A percentile compares a stretch with the other conserved stretches of the same genome.
These are phyloP conservation scores for Triticum timopheevii DNA, from an alignment of 176 grass and related monocot species.

Conservation along the genomic window DNA sequence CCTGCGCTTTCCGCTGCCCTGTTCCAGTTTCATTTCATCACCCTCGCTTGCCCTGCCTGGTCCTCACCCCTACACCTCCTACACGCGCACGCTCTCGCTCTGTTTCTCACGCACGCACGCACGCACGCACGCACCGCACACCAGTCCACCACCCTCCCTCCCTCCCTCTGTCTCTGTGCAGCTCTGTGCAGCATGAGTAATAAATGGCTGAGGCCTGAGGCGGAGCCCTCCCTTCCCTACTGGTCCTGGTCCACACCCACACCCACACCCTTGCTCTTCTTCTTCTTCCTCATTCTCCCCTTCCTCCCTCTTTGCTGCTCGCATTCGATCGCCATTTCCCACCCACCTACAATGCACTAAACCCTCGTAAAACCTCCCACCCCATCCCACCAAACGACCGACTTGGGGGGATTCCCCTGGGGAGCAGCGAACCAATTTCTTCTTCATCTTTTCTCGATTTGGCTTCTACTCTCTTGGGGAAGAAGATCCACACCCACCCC, in stretches of 20 bases:
- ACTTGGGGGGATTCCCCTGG: background rate
- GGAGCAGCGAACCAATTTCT: background rate
- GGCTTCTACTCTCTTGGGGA: background rate
- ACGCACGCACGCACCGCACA: background rate
- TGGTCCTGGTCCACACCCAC: background rate
- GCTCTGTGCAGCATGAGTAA: conserved; percentile 40
- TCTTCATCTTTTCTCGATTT: background rate
- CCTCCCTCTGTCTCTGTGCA: conserved; percentile 11
- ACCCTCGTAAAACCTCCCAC: conserved; percentile 43
- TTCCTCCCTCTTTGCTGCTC: background rate
- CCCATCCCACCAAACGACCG: background rate
- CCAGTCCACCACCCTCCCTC: background rate
- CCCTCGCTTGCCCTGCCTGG: background rate
- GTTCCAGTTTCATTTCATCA: conserved; percentile 37
- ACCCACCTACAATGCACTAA: background rate
- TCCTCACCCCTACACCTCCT: background rate
- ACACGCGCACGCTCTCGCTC: conserved; percentile 8
- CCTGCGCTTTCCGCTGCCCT: conserved; percentile 43
- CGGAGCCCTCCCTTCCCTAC: background rate
- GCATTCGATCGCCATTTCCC: background rate
- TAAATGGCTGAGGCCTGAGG: conserved; percentile 34
- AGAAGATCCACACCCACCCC: conserved; percentile 19
- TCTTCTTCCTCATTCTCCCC: background rate
- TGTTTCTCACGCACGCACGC: background rate
- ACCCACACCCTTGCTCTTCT: background rate